Evolutionary conservation across 495 filamentous ascomycete species (phyloP).

Genomic region (Neurospora tetrasperma): DNA sequence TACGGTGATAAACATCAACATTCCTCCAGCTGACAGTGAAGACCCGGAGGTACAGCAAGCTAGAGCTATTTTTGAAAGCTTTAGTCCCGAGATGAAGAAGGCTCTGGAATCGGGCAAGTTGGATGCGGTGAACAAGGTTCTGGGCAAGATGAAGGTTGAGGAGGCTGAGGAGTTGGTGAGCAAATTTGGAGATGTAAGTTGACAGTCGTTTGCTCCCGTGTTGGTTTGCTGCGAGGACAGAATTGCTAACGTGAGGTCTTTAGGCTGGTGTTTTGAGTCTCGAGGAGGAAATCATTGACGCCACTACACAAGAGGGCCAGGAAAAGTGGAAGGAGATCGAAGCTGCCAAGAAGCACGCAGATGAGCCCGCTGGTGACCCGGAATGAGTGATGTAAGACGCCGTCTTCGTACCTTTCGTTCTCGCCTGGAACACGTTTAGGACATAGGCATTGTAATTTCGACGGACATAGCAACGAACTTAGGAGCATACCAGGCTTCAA

Average conservation of each 20-base stretch:
- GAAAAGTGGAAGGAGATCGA: constrained; percentile 71
- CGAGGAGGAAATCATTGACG: constrained; percentile 88
- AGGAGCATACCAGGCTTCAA: neutral
- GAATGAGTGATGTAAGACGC: constrained; percentile 14
- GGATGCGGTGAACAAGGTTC: constrained; percentile 91
- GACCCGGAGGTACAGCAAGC: constrained; percentile 56
- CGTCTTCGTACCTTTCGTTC: neutral
- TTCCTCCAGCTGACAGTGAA: constrained; percentile 54
- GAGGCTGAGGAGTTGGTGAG: constrained; percentile 88
- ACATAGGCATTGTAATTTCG: neutral
- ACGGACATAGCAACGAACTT: neutral
- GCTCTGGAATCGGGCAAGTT: constrained; percentile 77
- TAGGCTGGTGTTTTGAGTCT: constrained; percentile 81
- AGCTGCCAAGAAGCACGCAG: constrained; percentile 29
- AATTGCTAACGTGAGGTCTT: constrained; percentile 2
- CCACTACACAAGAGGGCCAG: constrained; percentile 84
- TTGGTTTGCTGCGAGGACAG: neutral
- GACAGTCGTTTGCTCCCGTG: neutral
- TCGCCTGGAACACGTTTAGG: neutral
- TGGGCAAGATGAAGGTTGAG: constrained; percentile 81
- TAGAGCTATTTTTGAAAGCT: constrained; percentile 70
- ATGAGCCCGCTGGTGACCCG: constrained; percentile 21
- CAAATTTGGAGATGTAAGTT: constrained; percentile 60
- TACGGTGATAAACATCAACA: constrained; percentile 81
- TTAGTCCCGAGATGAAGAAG: constrained; percentile 67